Percentiles rank a stretch among this genome's conserved stretches.
Evolutionary conservation across 768 basidiomycete species (phyloP).

Genomic region (Naganishia vishniacii): DNA sequence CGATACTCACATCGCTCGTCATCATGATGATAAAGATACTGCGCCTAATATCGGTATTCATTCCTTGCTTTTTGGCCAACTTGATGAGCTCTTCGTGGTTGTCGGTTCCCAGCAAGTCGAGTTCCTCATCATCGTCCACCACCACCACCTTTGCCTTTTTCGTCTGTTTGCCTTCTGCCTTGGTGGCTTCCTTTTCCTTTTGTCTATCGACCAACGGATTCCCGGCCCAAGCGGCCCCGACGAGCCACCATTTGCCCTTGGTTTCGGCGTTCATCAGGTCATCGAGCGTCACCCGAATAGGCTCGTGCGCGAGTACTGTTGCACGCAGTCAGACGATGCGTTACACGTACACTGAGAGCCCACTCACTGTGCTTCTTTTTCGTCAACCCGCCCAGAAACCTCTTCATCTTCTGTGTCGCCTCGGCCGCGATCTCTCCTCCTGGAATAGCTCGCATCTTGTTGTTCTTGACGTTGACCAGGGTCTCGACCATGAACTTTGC

Average conservation of each 20-base stretch:
- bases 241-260: slow-evolving; percentile 97
- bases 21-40: slow-evolving; percentile 89
- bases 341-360: neutral
- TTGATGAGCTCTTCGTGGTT: slow-evolving; percentile 56
- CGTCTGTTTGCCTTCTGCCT: slow-evolving; percentile 32
- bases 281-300: slow-evolving; percentile 74
- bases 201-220: slow-evolving; percentile 71
- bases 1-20: slow-evolving; percentile 75
- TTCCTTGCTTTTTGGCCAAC: slow-evolving; percentile 89
- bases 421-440: slow-evolving; percentile 65
- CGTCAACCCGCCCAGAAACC: slow-evolving; percentile 67
- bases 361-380: slow-evolving; percentile 65
- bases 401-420: slow-evolving; percentile 79
- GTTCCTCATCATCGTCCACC: slow-evolving; percentile 25
- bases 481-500: slow-evolving; percentile 95
- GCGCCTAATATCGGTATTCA: slow-evolving; percentile 94
- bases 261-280: slow-evolving; percentile 78
- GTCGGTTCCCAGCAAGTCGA: slow-evolving; percentile 28
- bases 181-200: slow-evolving; percentile 29
- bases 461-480: slow-evolving; percentile 83
- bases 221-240: slow-evolving; percentile 92
- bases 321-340: slow-evolving; percentile 14
- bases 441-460: slow-evolving; percentile 61
- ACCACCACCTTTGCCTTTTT: slow-evolving; percentile 46
- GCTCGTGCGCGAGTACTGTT: slow-evolving; percentile 75